Evolutionary conservation across 140 eudicot species (phyloP), one percentile per base, ranked within the genome.

Genomic region (Cichorium intybus): DNA sequence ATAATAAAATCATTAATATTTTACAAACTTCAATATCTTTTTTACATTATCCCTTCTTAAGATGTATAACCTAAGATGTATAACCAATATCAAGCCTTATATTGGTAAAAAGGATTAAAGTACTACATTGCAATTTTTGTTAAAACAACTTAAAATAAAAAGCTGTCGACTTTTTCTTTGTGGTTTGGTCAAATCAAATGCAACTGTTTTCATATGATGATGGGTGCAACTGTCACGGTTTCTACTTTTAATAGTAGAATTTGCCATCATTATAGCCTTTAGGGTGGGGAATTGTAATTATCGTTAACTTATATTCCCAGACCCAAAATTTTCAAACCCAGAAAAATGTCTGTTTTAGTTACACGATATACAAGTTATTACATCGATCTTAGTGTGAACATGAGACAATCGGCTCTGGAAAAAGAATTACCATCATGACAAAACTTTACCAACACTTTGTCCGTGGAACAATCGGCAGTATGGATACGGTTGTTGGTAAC

Each of bases 251-350:
- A 31, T n/a, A 29, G 46, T 18, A 33, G 17, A 58, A 33, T 2
- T 18, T 33, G 47, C 28, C 27, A 58, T 58, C 48, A 17, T 31
- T 23, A 33, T 0, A 9, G 12, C 21, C 26, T 58, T 33, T 31
- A 58, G 64, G 60, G 64, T 58, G 37, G 24, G 6, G 5, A 58
- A 31, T 18, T 58, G 64, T 58, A 26, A 18, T 58, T 58, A 58
- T 58, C 46, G 7, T 18, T 43, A 58, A 58, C 26, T 58, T 16
- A 22, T 33, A 31, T 31, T 18, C 4, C 27, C 63, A 57, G 6
- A 57, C 2, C 63, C 27, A 57, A 17, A 57, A 2, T 56, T 27
- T 11, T 27, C 4, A 16, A 57, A 6, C 18, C 46, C 27, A 56
- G 45, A 56, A 8, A 29, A 16, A 12, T 29, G 17, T 7, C 26